Evolutionary conservation across 2,329 filamentous ascomycete genomes (phyloP).

Genomic region (Bipolaris cookei): DNA sequence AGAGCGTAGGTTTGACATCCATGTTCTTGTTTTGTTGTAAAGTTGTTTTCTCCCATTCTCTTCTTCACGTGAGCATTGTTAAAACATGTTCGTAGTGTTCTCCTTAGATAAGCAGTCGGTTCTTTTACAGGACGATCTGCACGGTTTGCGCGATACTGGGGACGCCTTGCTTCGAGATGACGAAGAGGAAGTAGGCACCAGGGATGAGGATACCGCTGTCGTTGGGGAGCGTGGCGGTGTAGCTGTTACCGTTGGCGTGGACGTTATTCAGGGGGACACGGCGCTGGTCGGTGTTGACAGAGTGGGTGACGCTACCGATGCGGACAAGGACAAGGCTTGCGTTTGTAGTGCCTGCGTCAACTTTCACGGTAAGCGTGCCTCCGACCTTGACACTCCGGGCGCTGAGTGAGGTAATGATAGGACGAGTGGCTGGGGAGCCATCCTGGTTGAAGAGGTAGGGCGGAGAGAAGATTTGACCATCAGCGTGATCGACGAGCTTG

Average conservation of each 20-base stretch:
- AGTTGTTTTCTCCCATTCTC: background rate
- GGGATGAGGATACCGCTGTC: constrained; percentile 33
- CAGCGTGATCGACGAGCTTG: constrained; percentile 36
- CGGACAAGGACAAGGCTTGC: constrained; percentile 27
- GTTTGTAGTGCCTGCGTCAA: constrained; percentile 12
- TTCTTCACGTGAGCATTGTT: background rate
- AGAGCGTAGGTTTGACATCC: constrained; percentile 1
- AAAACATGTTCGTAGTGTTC: too few species aligned
- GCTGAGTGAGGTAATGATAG: constrained; percentile 22
- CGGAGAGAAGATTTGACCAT: constrained; percentile 38
- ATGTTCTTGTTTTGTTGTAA: background rate
- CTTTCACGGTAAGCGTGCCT: constrained; percentile 20
- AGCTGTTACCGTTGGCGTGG: constrained; percentile 7
- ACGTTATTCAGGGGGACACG: constrained; percentile 29
- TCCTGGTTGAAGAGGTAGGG: constrained; percentile 38
- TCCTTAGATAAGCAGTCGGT: too few species aligned
- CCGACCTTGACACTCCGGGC: constrained; percentile 29
- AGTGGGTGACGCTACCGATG: constrained; percentile 39
- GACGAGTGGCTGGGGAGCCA: constrained; percentile 27
- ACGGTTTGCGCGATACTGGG: constrained; percentile 32
- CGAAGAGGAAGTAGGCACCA: constrained; percentile 37
- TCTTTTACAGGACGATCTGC: constrained; percentile 20
- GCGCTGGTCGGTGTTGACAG: constrained; percentile 39
- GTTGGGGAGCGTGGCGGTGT: constrained; percentile 27
- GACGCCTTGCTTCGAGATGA: constrained; percentile 24